Evolutionary conservation across 495 filamentous ascomycete genomes (phyloP), one percentile per base, ranked within the genome.

Genomic region (Aspergillus ostianus): DNA sequence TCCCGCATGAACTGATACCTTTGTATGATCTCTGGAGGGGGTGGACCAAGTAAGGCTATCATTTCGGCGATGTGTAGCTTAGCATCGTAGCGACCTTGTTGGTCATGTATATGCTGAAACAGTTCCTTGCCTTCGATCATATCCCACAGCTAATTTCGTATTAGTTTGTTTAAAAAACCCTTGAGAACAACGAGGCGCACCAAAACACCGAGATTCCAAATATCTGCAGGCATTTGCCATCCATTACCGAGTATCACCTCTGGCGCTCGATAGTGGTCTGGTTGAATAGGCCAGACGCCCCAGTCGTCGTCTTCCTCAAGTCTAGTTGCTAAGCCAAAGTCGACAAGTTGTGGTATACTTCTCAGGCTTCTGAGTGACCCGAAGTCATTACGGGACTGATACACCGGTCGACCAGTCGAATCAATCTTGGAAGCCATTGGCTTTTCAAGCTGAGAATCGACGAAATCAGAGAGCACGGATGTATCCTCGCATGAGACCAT

Each of bases 261-360:
- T 48, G 78, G 79, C 7, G 74, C 76, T 27, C 73, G 70, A 69
- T 82, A 82, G 62, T 77, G 65, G 45, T 71, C 65, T 64, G 77
- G 77, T 58, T 79, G 71, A 58, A 80, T 78, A 52, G 74, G 77
- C 66, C 68, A 73, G 57, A 74, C 65, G 41, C 68, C 67, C 64
- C 58, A 74, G 66, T 74, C 69, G 49, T 71, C 67, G 20, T 70
- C 64, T 65, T 67, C 66, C 55, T 75, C 55, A 51, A 75, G 70
- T 60, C 87, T 90, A 68, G 90, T 86, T n/a, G 91, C 90, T 13
- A 93, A 77, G 55, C 91, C 91, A 73, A 94, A 95, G 77, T 96
- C 91, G 72, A 90, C 91, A 65, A 96, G 90, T 78, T 93, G 91
- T 66, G 70, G 72, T 62, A 73, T 64, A 62, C 67, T 75, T 56